Evolutionary conservation across 2,329 filamentous ascomycete genomes (phyloP), one percentile per base, ranked within the genome.

Genomic region (Exophiala sideris): DNA sequence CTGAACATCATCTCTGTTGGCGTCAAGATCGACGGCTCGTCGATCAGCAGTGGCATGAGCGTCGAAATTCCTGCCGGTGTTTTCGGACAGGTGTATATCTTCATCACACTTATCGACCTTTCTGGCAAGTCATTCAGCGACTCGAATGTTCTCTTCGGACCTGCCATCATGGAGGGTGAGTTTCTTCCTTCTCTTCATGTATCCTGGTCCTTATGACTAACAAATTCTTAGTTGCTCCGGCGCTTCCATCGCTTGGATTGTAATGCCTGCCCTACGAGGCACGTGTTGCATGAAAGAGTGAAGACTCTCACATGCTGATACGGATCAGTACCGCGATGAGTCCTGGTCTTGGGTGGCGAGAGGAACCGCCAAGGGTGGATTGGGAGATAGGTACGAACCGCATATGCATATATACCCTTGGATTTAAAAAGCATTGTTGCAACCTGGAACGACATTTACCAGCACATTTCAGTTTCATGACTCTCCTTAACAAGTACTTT

Each of bases 161-260:
- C 63, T 14, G 58, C 59, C 12, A 58, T 65, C 39, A 34, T 64
- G 34, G 61, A 65, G 45, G 52, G 62, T 60, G 41, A 52, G 57
- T 53, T 11, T 9, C 39, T 29, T 38, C 42, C 34, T 33, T 46
- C 38, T 36, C 12, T 33, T 21, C 35, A 2, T 20, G 8, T 2
- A 11, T 8, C n/a, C 21, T 16, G 33, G 35, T 6, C 11, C 3
- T 20, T 42, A 11, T 14, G 20, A 18, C 32, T 12, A 48, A 29
- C 48, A 11, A 14, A n/a, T 2, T 34, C 5, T 10, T 29, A 59
- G 57, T 59, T 21, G 50, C 57, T 21, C 57, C 57, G 11, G 42
- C 47, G 3, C 36, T 59, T 45, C 41, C 41, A 44, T 24, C 20
- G 21, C 41, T 44, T 29, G 41, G 41, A 29, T 29, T 44, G 6